Base-by-base conservation (phyloP, 257 asterid species). In the Solanum chilense region DNA sequence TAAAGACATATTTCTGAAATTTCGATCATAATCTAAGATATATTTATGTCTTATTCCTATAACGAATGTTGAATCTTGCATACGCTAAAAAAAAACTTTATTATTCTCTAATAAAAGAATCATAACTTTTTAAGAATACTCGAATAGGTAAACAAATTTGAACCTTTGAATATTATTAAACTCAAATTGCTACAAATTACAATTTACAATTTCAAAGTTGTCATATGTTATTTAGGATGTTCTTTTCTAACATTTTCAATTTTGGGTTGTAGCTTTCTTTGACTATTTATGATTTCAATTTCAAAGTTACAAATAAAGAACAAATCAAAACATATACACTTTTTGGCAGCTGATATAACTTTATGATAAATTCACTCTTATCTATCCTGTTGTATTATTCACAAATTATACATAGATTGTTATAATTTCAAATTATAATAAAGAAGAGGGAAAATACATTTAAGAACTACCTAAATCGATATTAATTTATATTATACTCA, bases 1-100 rank as follows among this genome's bases (percentile, higher is more conserved):
- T 52, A 52, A 39, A 18, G 21, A 6, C 2, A 2, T 49, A 0
- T 49, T 9, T 52, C 11, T 3, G 2, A 7, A 6, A 18, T 52
- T 52, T 52, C 1, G n/a, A 2, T 18, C 3, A 52, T 52, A 52
- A 1, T 52, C n/a, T 52, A 7, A 1, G 0, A 7, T 10, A 0
- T 3, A 52, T 23, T 18, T 52, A 3, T 52, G 11, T 4, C n/a
- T 52, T 52, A 52, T 18, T 7, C 11, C 10, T 56, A 56, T 3
- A 18, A 56, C 3, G 25, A 20, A 56, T 56, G 64, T 56, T 56
- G 11, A 56, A 20, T 56, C 64, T 44, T 44, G 13, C 4, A 3
- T 56, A 0, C 4, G n/a, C n/a, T 56, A 1, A 56, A 20, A 56
- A 56, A 56, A 20, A 56, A 56, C 25, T 56, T n/a, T 56, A 56